These are phyloP conservation scores for Hygrophila difformis DNA, from an alignment of 257 asterid genomes.

Conservation along the genomic window DNA sequence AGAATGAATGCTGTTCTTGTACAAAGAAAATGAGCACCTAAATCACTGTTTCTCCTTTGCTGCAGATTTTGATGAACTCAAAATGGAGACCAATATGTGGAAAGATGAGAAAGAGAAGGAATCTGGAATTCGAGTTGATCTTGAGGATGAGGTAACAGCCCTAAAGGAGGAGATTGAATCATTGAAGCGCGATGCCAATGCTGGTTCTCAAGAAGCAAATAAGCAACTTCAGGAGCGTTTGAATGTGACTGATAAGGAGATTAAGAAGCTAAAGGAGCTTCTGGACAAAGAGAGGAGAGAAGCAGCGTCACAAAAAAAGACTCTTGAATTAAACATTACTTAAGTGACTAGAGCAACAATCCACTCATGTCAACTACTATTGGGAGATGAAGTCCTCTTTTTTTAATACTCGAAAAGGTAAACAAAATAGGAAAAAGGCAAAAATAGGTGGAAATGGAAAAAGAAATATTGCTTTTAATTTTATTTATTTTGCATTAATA, in stretches of 20 bases:
- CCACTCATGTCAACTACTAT: too few relatives aligned
- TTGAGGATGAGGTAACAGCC: slow-evolving; percentile 59
- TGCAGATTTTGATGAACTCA: slow-evolving; percentile 46
- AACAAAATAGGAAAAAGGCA: too few relatives aligned
- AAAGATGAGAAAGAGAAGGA: slow-evolving; percentile 50
- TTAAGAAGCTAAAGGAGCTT: slow-evolving; percentile 44
- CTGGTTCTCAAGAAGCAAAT: slow-evolving; percentile 27
- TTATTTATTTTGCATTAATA: too few relatives aligned
- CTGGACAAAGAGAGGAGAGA: slow-evolving; percentile 41
- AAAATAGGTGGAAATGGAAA: too few relatives aligned
- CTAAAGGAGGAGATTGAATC: slow-evolving; percentile 49
- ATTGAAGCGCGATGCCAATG: slow-evolving; percentile 33
- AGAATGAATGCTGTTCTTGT: slow-evolving; percentile 2
- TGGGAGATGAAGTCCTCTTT: too few relatives aligned
- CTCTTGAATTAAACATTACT: slow-evolving; percentile 23
- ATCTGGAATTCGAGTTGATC: slow-evolving; percentile 34
- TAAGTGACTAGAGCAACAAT: too few relatives aligned
- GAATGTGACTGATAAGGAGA: slow-evolving; percentile 37
- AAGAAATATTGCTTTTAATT: too few relatives aligned
- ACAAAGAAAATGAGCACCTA: not conserved
- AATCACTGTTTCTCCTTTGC: slow-evolving; percentile 11
- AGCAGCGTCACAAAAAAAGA: slow-evolving; percentile 28
- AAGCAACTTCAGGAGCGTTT: slow-evolving; percentile 32
- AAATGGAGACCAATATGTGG: slow-evolving; percentile 32
- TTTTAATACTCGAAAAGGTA: too few relatives aligned